Percentiles rank a stretch among this genome's conserved stretches.
Conservation (phyloP, 805 yeast genomes). For the Pichia eremophila region DNA sequence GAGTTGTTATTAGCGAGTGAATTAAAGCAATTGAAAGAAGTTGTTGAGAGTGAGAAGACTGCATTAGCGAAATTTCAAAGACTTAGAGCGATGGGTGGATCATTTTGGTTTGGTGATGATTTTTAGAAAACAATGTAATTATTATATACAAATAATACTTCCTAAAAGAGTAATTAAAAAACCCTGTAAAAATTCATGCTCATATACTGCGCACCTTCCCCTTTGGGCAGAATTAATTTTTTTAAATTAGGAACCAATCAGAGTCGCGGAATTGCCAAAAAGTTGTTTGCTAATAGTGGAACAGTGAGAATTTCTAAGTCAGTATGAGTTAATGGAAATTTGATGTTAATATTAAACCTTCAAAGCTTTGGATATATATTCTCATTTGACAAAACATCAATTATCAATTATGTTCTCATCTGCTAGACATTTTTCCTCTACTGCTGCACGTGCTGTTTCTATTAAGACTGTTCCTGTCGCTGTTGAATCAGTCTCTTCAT, state of each 20-base stretch:
- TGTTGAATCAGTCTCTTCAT: conserved; percentile 58
- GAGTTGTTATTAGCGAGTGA: conserved; percentile 70
- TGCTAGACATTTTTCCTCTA: conserved; percentile 28
- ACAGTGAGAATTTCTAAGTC: too few relatives aligned
- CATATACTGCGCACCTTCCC: too few relatives aligned
- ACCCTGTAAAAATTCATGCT: too few relatives aligned
- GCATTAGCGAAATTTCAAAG: conserved; percentile 48
- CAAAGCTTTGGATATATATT: too few relatives aligned
- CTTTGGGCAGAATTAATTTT: too few relatives aligned
- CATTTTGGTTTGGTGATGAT: conserved; percentile 29
- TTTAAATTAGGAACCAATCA: neutral
- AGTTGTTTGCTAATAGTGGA: too few relatives aligned
- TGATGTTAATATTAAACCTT: too few relatives aligned
- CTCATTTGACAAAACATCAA: neutral
- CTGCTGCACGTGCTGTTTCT: conserved; percentile 37
- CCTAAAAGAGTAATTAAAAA: neutral
- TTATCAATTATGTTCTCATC: conserved; percentile 22
- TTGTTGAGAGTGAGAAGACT: conserved; percentile 48
- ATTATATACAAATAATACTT: too few relatives aligned
- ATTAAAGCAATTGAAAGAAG: conserved; percentile 54
- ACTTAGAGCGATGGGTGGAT: conserved; percentile 47
- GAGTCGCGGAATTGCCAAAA: neutral
- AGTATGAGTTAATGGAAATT: too few relatives aligned
- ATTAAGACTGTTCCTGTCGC: conserved; percentile 32
- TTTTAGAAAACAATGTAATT: too few relatives aligned